Percentiles rank a stretch among this genome's conserved stretches.
Conservation (phyloP, 2,329 filamentous ascomycete species). For the Trichoderma gracile region DNA sequence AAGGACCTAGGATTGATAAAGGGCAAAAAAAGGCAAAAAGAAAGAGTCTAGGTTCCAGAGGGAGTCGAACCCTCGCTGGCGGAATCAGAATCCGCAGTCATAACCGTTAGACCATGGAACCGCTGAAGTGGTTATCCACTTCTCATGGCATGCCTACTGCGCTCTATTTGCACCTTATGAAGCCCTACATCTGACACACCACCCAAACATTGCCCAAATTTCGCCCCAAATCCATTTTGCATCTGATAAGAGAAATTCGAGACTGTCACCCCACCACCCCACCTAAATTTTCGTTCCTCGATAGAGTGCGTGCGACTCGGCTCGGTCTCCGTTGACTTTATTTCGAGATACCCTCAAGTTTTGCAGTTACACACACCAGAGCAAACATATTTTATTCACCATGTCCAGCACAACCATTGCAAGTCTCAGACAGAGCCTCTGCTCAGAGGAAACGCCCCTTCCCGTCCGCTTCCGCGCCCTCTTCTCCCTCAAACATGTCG, state of each 20-base stretch:
- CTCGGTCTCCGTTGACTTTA: background rate
- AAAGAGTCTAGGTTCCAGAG: conserved; percentile 35
- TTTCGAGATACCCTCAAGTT: conserved; percentile 10
- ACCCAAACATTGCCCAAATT: background rate
- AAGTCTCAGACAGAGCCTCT: conserved; percentile 72
- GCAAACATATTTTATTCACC: background rate
- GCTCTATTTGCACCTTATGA: background rate
- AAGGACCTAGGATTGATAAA: background rate
- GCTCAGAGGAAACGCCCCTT: conserved; percentile 77
- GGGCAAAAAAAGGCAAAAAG: background rate
- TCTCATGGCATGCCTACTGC: conserved; percentile 29
- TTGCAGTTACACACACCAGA: background rate
- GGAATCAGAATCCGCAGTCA: conserved; percentile 44
- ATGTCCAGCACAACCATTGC: conserved; percentile 51
- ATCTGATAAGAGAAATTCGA: conserved; percentile 21
- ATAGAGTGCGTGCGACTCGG: conserved; percentile 18
- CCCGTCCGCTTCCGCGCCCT: conserved; percentile 91
- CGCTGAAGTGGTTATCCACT: conserved; percentile 33
- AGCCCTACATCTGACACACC: background rate
- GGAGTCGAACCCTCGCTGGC: conserved; percentile 43
- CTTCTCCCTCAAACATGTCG: conserved; percentile 95
- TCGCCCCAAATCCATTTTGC: conserved; percentile 9
- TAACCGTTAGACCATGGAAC: conserved; percentile 43
- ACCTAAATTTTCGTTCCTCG: conserved; percentile 40
- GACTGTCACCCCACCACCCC: conserved; percentile 32